phyloP scores from a whole-genome alignment of 257 asterid genomes.

The Lycium barbarum region DNA sequence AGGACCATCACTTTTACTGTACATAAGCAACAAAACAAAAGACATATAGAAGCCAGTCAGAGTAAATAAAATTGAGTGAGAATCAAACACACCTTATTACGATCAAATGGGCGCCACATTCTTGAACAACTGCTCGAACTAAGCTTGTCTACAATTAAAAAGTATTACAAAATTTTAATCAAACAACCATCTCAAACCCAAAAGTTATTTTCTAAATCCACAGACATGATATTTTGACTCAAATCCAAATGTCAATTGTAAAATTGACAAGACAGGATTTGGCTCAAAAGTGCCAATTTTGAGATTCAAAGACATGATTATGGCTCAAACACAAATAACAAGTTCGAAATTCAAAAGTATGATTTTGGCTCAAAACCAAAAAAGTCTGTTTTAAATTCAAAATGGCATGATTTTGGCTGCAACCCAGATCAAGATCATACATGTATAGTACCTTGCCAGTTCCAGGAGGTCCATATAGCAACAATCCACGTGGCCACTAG shows the following conservation, averaged over 20 bases:
- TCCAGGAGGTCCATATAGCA: conserved; percentile 96
- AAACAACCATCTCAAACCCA: not conserved
- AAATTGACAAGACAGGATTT: not conserved
- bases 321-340: not conserved
- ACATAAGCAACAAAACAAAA: not conserved
- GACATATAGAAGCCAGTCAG: not conserved
- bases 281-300: not conserved
- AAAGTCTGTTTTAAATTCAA: not conserved
- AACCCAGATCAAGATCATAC: not conserved
- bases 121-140: conserved; percentile 97
- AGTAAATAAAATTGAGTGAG: not conserved
- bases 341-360: not conserved
- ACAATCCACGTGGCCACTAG: conserved; percentile 92
- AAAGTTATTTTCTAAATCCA: not conserved
- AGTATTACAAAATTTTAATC: conserved; percentile 24
- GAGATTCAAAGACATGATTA: conserved; percentile 7
- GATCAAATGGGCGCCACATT: conserved; percentile 78
- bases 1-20: not conserved
- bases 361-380: not conserved
- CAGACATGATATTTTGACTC: not conserved
- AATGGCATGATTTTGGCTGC: not conserved
- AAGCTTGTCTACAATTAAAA: conserved; percentile 75
- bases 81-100: conserved; percentile 65
- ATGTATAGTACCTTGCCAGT: conserved; percentile 80
- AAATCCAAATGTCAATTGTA: not conserved